Base-by-base conservation (phyloP, 805 yeast species). In the Schwanniomyces pseudopolymorphus region DNA sequence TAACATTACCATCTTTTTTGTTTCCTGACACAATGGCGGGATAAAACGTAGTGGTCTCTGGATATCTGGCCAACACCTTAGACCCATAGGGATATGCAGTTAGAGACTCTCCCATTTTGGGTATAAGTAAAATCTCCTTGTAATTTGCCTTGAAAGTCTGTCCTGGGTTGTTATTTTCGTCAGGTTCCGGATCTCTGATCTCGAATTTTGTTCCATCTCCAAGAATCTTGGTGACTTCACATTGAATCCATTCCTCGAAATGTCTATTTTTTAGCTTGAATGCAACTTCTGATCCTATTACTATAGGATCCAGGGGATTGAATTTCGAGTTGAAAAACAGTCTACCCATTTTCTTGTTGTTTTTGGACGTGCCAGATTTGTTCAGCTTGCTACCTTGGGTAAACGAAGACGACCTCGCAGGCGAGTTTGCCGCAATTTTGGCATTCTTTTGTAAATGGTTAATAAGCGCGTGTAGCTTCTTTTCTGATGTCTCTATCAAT, bases 171-270 rank as follows among this genome's bases (percentile, higher is more conserved):
- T 87, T 88, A 55, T 83, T 79, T 58, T 92, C 98, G 59, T 94
- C 99, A 0, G 99, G 98, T 59, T 94, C 99, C 0, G 98, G 97
- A 64, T 94, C 99, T 56, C 89, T 81, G n/a, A 94, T 91, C 66
- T 94, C 98, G 61, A 85, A 90, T 48, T 80, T 76, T 5, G 54
- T 70, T 0, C 94, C 92, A 53, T 89, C 96, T 0, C 81, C 80
- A n/a, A 82, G 66, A 3, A 92, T 82, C 54, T 80, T 83, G 22
- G 84, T 79, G 13, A 94, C 96, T 58, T 87, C 89, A 69, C 99
- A 94, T 63, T 89, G 96, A 55, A 94, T 89, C 99, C 99, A 94
- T 61, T 92, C 98, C 42, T 85, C 91, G n/a, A 80, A 75, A 40
- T 84, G 85, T 33, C 85, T 75, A 56, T 80, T 83, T 49, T 77